Base-by-base conservation (phyloP, 768 basidiomycete genomes). In the Kwoniella heveanensis region DNA sequence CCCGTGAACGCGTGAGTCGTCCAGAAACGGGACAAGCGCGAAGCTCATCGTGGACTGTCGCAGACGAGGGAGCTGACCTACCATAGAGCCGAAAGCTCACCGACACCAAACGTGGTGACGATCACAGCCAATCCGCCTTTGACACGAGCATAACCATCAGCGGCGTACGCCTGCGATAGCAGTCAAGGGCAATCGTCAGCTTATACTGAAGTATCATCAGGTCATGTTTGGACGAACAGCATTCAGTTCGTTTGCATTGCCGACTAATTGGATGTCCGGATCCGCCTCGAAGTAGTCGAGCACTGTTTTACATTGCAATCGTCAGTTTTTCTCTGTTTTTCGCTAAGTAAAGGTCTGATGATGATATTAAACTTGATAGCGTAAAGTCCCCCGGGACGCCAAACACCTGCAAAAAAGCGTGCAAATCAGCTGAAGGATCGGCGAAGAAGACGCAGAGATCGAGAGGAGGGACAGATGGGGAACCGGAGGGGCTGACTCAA, bases 71-170 rank as follows among this genome's bases (percentile, higher is more conserved):
- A 17, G 6, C 25, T 6, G 21, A 67, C 74, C 54, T 46, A 73
- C 71, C 75, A 77, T 36, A 89, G 87, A 3, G 92, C 92, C 44
- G 88, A 90, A 48, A 95, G 81, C 77, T 96, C 93, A 17, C 93
- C 93, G n/a, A 96, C 93, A 58, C 93, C 93, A 68, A 93, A 95
- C 1, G 83, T 96, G 12, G 93, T 95, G 30, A 76, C 67, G 32
- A 69, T 85, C 83, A 73, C 79, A 2, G 72, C 71, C 50, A 78
- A 69, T 36, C 54, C 65, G 47, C 88, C 86, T 68, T 92, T 94
- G 56, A 93, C 87, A 61, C 94, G 85, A 21, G 93, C 91, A 78
- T 95, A 95, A 12, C 93, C 93, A 73, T 94, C 92, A 0, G 91
- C 91, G 17, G 93, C 93, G 79, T 96, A 96, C 0, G 90, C 84